These are phyloP conservation scores for Aspergillus tanneri DNA, from an alignment of 2,329 filamentous ascomycete species.

Conservation along the genomic window DNA sequence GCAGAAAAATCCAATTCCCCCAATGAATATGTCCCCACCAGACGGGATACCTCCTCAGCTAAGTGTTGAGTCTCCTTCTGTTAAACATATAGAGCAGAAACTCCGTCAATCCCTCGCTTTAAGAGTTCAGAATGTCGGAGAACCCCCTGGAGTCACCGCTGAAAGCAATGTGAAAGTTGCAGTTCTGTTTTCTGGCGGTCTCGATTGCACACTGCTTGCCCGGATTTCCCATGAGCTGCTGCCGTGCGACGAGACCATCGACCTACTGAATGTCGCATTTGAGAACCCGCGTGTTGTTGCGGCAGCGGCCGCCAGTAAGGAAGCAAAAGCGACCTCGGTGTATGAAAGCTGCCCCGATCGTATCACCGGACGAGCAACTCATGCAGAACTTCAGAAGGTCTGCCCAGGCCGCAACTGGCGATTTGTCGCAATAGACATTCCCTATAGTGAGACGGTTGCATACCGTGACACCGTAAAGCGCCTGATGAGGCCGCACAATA, in stretches of 20 bases:
- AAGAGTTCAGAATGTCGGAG: slow-evolving; percentile 65
- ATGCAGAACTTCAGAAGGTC: slow-evolving; percentile 66
- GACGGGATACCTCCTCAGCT: slow-evolving; percentile 29
- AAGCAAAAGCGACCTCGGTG: slow-evolving; percentile 26
- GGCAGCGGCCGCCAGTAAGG: slow-evolving; percentile 51
- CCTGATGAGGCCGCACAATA: slow-evolving; percentile 89
- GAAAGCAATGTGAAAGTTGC: slow-evolving; percentile 55
- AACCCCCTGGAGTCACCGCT: slow-evolving; percentile 46
- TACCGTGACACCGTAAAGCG: slow-evolving; percentile 69
- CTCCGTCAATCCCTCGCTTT: slow-evolving; percentile 63
- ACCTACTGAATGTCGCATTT: slow-evolving; percentile 93
- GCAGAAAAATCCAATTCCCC: slow-evolving; percentile 45
- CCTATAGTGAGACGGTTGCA: slow-evolving; percentile 69
- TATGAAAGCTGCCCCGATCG: slow-evolving; percentile 91
- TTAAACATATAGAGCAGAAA: slow-evolving; percentile 54
- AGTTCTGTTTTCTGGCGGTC: slow-evolving; percentile 86
- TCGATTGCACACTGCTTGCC: slow-evolving; percentile 89
- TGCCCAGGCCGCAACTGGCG: slow-evolving; percentile 75
- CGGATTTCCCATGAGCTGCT: slow-evolving; percentile 76
- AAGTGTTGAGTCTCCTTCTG: slow-evolving; percentile 48
- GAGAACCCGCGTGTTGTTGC: slow-evolving; percentile 78
- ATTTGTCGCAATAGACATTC: slow-evolving; percentile 78
- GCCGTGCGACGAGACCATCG: slow-evolving; percentile 66
- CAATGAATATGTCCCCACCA: slow-evolving; percentile 44
- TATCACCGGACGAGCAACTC: slow-evolving; percentile 76